These are phyloP conservation scores for Tanacetum coccineum DNA, from an alignment of 129 eudicot genomes.

Conservation along the genomic window DNA sequence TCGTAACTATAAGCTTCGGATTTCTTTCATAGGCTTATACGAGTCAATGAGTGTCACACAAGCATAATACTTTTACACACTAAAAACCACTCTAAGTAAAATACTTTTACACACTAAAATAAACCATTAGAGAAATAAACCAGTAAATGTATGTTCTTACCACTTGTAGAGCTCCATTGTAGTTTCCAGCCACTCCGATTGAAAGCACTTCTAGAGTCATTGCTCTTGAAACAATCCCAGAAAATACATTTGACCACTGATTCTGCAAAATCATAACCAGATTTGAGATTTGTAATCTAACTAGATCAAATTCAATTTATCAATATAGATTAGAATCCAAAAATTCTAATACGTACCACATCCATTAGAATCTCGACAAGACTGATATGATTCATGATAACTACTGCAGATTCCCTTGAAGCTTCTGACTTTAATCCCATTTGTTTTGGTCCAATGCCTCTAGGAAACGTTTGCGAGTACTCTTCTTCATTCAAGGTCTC, in stretches of 20 bases:
- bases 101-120: too few relatives aligned
- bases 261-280: slow-evolving; percentile 29
- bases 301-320: neutral
- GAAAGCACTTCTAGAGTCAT: slow-evolving; percentile 59
- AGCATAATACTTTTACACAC: too few relatives aligned
- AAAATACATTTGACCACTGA: slow-evolving; percentile 58
- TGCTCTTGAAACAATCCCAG: slow-evolving; percentile 64
- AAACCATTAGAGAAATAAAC: neutral
- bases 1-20: too few relatives aligned
- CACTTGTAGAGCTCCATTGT: slow-evolving; percentile 98
- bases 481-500: slow-evolving; percentile 42
- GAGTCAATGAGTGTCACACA: too few relatives aligned
- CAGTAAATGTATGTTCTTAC: slow-evolving; percentile 28
- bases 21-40: too few relatives aligned
- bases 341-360: slow-evolving; percentile 30
- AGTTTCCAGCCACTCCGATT: slow-evolving; percentile 56
- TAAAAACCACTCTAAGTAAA: too few relatives aligned
- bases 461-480: slow-evolving; percentile 43
- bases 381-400: slow-evolving; percentile 52
- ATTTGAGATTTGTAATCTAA: neutral
- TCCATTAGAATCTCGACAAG: slow-evolving; percentile 70
- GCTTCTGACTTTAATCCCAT: slow-evolving; percentile 46
- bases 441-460: slow-evolving; percentile 39
- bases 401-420: slow-evolving; percentile 46
- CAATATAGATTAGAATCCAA: neutral